Conservation (phyloP, 129 eudicot species). For the Glebionis coronaria region DNA sequence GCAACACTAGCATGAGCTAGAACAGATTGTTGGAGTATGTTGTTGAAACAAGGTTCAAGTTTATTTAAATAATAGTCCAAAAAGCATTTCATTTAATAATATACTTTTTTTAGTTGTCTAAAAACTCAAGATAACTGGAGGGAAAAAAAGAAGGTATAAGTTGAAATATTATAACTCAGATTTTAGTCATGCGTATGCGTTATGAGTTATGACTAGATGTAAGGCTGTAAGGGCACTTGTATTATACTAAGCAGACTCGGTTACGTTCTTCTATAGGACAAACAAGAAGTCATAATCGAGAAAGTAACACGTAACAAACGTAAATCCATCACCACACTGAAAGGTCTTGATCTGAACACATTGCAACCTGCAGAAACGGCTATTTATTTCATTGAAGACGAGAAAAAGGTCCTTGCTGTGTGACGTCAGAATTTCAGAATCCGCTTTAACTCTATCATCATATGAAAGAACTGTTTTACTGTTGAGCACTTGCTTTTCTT, state of each 20-base stretch:
- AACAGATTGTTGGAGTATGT: no score
- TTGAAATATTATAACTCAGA: no score
- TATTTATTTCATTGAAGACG: constrained; percentile 92
- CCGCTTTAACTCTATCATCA: constrained; percentile 5
- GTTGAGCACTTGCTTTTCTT: constrained; percentile 8
- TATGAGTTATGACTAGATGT: no score
- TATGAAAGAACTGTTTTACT: constrained; percentile 19
- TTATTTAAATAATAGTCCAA: no score
- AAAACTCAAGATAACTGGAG: not conserved
- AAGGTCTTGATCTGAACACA: constrained; percentile 62
- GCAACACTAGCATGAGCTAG: no score
- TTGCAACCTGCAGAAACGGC: constrained; percentile 85
- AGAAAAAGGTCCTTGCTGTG: constrained; percentile 84
- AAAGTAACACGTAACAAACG: constrained; percentile 87
- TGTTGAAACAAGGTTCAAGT: no score
- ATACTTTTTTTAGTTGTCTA: not conserved
- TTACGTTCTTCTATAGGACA: constrained; percentile 49
- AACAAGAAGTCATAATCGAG: constrained; percentile 84
- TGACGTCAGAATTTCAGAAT: constrained; percentile 22
- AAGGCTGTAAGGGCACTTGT: no score
- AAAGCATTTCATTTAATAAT: no score
- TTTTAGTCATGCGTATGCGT: not conserved
- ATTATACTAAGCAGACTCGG: no score
- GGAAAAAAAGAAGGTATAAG: constrained; percentile 95
- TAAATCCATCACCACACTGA: constrained; percentile 75